These are phyloP conservation scores for Amanita thiersii DNA, from an alignment of 768 basidiomycete genomes.

Conservation along the genomic window DNA sequence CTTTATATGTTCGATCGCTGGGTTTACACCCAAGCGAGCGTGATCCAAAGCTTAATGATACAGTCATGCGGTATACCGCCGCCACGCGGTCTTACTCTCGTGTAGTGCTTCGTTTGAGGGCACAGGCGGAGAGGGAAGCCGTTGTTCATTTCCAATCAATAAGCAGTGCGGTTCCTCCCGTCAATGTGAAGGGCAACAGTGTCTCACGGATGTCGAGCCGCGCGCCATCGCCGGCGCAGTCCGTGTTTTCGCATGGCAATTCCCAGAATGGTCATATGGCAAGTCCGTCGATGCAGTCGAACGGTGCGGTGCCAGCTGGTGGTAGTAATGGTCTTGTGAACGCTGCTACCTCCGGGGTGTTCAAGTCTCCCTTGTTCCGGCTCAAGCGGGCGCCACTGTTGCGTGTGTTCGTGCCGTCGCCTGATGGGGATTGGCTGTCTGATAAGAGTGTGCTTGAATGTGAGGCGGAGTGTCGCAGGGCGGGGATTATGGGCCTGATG, in stretches of 20 bases:
- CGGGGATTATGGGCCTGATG: conserved; percentile 55
- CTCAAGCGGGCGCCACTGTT: conserved; percentile 67
- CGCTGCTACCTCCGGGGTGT: conserved; percentile 18
- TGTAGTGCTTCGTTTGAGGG: conserved; percentile 70
- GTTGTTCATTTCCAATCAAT: conserved; percentile 17
- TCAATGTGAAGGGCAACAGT: conserved; percentile 12
- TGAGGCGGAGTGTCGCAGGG: conserved; percentile 68
- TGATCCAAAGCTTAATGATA: conserved; percentile 29
- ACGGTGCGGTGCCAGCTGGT: too few species aligned
- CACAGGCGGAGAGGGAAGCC: conserved; percentile 62
- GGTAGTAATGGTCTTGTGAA: too few species aligned
- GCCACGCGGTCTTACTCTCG: conserved; percentile 72
- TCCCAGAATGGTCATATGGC: conserved; percentile 23
- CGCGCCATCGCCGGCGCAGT: conserved; percentile 56
- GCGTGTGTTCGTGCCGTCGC: conserved; percentile 78
- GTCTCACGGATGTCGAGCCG: conserved; percentile 47
- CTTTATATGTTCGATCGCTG: conserved; percentile 46
- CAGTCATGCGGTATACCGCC: conserved; percentile 44
- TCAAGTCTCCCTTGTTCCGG: conserved; percentile 67
- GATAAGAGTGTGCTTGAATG: conserved; percentile 77
- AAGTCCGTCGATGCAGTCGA: neutral
- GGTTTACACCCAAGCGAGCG: conserved; percentile 31
- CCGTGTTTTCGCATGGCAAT: conserved; percentile 39
- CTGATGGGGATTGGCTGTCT: conserved; percentile 81
- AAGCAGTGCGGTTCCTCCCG: neutral